Base-by-base conservation (phyloP, 2,329 filamentous ascomycete genomes). In the Stagonosporopsis tanaceti region DNA sequence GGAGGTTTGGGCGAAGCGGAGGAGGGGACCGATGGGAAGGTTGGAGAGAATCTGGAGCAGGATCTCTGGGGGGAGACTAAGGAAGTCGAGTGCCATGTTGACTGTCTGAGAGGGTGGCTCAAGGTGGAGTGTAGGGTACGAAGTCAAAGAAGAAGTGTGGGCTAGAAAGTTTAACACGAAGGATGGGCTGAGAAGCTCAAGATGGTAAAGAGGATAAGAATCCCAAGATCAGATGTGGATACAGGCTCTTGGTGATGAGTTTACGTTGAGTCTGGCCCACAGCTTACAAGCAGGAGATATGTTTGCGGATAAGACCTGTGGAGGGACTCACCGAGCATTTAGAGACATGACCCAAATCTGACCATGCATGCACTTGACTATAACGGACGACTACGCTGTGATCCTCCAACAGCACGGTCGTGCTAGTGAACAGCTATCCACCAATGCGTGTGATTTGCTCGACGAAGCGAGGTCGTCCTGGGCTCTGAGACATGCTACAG, bases 1-100 rank as follows among this genome's bases (percentile, higher is more conserved):
- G 1, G 61, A 76, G n/a, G 73, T 74, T 42, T 67, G 60, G 27
- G 67, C 71, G 60, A 78, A 78, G 46, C 59, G 55, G 9, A 78
- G 65, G 2, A 78, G 71, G 2, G 70, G 63, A 32, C 45, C 61
- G 22, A 76, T 54, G 8, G 73, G 68, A 0, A 78, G 67, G 30
- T 66, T 63, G n/a, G 61, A 45, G 14, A 78, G 65, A 25, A 77
- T 70, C 35, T 75, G 64, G 42, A 67, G 47, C 25, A 75, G 55
- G 5, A 78, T 48, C 50, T 78, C 76, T 0, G 71, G 63, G 9
- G 76, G 75, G 6, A 77, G 62, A 7, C 59, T 51, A 12, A 72
- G 55, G 8, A 74, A 53, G 22, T 60, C 56, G 1, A 14, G 44
- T 25, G 60, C 30, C 64, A 72, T 71, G 4, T 55, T 63, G 56